Evolutionary conservation across 1,284 basidiomycete species (phyloP), one percentile per base, ranked within the genome.

Genomic region (Farysia itapuensis): DNA sequence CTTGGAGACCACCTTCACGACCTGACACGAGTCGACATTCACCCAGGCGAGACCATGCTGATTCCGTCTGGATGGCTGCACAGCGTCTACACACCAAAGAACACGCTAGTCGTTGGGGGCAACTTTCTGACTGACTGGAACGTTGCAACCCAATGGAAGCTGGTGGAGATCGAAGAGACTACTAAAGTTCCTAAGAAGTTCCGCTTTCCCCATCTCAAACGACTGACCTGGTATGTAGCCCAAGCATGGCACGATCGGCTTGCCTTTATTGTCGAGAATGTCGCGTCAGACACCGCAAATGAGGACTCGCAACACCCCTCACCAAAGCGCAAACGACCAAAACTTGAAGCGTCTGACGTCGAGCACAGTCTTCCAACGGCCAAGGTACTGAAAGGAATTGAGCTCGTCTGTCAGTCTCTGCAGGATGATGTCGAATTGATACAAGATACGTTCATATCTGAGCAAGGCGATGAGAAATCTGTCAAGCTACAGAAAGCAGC

Each of bases 111-210:
- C 0, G 93, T 97, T 71, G 94, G 94, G 3, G 94, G 94, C 28
- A 98, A 98, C 78, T 98, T 59, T 30, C 36, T 50, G 23, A 42
- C 45, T 25, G 66, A 70, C 35, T 34, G 69, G 48, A 57, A 49
- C 49, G 65, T 52, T 21, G 48, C 45, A 14, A 37, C 51, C 24
- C 76, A 97, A 78, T 81, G 95, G 25, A 85, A 84, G 51, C 82
- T 97, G 16, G 83, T 90, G 38, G 86, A 92, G 43, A 94, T 98
- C 66, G 94, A 98, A 78, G 88, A 89, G 52, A 82, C 84, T 3
- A 97, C 93, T 2, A 87, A 88, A 47, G 94, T 97, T 0, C 92
- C 94, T 0, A 90, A 89, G 77, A 92, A 92, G 74, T 96, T 96
- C 77, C 83, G 91, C 30, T 98, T 93, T 70, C 94, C 94, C 8